Conservation (phyloP, 1,284 basidiomycete genomes). For the Puccinia novopanici region DNA sequence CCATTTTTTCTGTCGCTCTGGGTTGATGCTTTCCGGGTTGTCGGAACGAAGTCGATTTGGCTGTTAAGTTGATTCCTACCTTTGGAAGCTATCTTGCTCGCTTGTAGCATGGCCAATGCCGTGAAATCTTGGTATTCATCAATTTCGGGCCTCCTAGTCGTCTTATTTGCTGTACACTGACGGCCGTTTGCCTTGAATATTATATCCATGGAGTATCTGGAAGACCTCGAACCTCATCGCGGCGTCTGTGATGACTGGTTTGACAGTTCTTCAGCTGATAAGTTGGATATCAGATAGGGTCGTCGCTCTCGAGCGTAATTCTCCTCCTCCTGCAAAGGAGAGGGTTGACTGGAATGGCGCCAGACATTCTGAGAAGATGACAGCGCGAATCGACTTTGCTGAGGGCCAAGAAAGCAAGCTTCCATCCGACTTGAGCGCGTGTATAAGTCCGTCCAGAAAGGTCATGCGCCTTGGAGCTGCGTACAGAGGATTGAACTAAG, state of each 20-base stretch:
- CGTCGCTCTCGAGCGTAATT: neutral
- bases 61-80: constrained; percentile 25
- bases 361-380: constrained; percentile 18
- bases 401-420: constrained; percentile 33
- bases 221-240: neutral
- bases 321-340: neutral
- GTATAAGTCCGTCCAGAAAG: constrained; percentile 43
- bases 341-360: constrained; percentile 9
- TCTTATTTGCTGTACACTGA: neutral
- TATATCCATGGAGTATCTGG: constrained; percentile 15
- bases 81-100: constrained; percentile 32
- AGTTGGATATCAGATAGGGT: neutral
- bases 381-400: constrained; percentile 12
- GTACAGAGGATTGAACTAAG: neutral
- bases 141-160: neutral
- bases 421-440: constrained; percentile 32
- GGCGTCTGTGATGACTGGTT: neutral
- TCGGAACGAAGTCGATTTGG: neutral
- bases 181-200: constrained; percentile 14
- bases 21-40: neutral
- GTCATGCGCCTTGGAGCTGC: constrained; percentile 17
- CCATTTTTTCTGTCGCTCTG: constrained; percentile 20
- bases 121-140: constrained; percentile 40
- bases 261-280: constrained; percentile 4
- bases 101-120: constrained; percentile 34